phyloP scores from a whole-genome alignment of 768 basidiomycete species.

The Boletus subparvulus region DNA sequence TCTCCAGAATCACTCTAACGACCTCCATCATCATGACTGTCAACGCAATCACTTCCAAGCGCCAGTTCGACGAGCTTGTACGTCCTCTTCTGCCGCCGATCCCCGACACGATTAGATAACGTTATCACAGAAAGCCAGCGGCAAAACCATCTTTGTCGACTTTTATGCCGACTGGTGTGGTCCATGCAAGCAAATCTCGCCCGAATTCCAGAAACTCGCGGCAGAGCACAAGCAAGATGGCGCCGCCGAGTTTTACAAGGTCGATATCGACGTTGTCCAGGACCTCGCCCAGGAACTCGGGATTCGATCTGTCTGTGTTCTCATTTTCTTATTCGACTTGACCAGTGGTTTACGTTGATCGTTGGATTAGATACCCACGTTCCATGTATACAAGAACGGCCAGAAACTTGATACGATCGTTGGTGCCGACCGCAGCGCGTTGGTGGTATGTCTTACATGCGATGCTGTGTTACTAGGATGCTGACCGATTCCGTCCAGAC shows the following conservation, averaged over 20 bases:
- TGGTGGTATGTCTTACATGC: conserved; percentile 4
- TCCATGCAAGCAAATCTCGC: conserved; percentile 16
- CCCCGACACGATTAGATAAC: background rate
- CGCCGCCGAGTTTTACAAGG: conserved; percentile 61
- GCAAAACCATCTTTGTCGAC: conserved; percentile 14
- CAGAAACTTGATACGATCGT: background rate
- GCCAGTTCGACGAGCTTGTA: background rate
- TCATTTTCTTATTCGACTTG: too few species aligned
- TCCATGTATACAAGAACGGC: conserved; percentile 7
- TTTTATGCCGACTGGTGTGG: conserved; percentile 20
- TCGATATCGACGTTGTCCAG: conserved; percentile 57
- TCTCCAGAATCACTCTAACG: background rate
- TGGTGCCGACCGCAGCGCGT: background rate
- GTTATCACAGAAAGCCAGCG: background rate
- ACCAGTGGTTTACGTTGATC: background rate
- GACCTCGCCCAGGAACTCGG: conserved; percentile 50
- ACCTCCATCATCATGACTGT: background rate
- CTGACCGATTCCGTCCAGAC: background rate
- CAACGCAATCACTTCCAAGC: background rate
- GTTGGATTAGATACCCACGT: conserved; percentile 18
- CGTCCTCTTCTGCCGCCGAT: background rate
- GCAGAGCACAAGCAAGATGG: conserved; percentile 11
- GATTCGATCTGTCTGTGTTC: conserved; percentile 49
- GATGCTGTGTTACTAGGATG: background rate
- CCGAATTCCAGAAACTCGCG: conserved; percentile 5